Evolutionary conservation across 2,329 filamentous ascomycete genomes (phyloP), one percentile per base, ranked within the genome.

Genomic region (Macrophomina phaseolina): DNA sequence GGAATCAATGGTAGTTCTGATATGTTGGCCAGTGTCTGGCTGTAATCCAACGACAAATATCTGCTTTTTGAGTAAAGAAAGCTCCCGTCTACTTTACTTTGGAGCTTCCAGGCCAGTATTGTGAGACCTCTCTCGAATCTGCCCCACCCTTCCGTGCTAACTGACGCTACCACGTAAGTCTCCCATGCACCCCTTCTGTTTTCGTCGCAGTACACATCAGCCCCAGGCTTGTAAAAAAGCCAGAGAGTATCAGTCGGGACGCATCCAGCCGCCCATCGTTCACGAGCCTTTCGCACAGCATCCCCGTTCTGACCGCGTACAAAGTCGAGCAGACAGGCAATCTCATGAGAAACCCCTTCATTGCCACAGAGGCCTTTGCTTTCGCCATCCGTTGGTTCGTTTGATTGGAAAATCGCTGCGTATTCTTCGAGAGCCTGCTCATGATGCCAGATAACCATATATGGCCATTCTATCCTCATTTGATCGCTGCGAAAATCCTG

Each of bases 281-380:
- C 66, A 23, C 55, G 60, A 34, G 67, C 69, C 28, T 68, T 60
- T 30, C 60, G 63, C 2, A 71, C 7, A 4, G 66, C 65, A 28
- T 67, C 68, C 9, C 65, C 67, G 1, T 65, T 5, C n/a, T 61
- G 68, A 28, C 64, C 12, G n/a, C 64, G 45, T 4, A 71, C n/a
- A 32, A 70, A 71, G 0, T 70, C 67, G 2, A 69, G 38, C 2
- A 71, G 55, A 4, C 69, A 34, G 11, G 68, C 68, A 14, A 71
- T 42, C 45, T 71, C 66, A 36, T 70, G 63, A 34, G 67, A 71
- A 1, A 67, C 62, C 51, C 68, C 42, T 34, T 62, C 32, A 14
- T 70, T 67, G 1, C 28, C 52, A 6, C 70, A 71, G 1, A 36
- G 14, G 1, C 66, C 51, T 0, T 8, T 7, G 1, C 46, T 53